Evolutionary conservation across 768 basidiomycete genomes (phyloP).

Genomic region (Kockovaella imperatae): DNA sequence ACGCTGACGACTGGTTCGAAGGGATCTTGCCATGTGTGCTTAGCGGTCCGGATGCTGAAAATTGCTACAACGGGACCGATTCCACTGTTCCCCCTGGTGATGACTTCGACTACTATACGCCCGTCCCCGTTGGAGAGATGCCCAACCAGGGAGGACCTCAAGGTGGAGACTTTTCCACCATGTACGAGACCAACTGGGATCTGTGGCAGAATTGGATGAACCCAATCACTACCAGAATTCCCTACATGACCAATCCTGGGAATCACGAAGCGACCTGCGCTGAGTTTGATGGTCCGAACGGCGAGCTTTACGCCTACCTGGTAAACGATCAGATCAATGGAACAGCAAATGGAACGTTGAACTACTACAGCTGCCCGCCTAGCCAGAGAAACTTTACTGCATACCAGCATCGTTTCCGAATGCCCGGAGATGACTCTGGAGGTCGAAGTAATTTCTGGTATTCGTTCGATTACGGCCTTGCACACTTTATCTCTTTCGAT

Average conservation of each 20-base stretch:
- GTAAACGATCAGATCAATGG: conserved; percentile 9
- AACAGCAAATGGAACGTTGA: conserved; percentile 7
- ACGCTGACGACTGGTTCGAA: conserved; percentile 25
- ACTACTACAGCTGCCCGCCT: conserved; percentile 8
- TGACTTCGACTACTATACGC: conserved; percentile 7
- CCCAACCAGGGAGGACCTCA: conserved; percentile 18
- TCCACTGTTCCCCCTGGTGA: conserved; percentile 7
- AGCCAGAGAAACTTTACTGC: conserved; percentile 16
- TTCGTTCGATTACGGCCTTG: conserved; percentile 32
- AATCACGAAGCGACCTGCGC: conserved; percentile 35
- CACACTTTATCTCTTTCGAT: conserved; percentile 30
- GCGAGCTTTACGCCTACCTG: conserved; percentile 5
- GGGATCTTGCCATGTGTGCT: conserved; percentile 19
- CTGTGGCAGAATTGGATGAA: conserved; percentile 20
- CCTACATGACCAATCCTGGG: conserved; percentile 27
- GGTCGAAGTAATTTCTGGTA: conserved; percentile 31
- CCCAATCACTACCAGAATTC: conserved; percentile 14
- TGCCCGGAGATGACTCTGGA: conserved; percentile 19
- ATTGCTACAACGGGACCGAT: conserved; percentile 22
- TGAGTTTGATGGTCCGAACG: conserved; percentile 15
- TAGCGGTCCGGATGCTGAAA: conserved; percentile 10
- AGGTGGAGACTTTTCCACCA: conserved; percentile 13
- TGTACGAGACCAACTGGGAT: conserved; percentile 26
- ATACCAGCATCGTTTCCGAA: conserved; percentile 23
- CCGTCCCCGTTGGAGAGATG: conserved; percentile 16